Conservation (phyloP, 129 eudicot species). For the Artemisia argyi region DNA sequence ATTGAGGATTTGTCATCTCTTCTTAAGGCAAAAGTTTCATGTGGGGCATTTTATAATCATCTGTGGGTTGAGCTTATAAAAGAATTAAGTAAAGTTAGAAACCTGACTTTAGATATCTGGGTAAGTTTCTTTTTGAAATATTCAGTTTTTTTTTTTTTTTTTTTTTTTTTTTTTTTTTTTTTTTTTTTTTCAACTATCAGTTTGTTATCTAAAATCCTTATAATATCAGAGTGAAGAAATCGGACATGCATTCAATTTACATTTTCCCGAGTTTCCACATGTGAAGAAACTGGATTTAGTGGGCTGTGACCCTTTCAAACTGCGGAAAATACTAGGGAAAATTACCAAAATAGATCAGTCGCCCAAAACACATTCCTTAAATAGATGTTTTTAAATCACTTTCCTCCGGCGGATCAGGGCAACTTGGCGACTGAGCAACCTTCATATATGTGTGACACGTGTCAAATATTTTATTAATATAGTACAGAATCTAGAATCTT, state of each 20-base stretch:
- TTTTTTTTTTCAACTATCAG: not conserved
- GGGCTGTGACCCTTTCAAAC: not conserved
- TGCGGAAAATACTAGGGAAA: not conserved
- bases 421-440: no score
- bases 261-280: slow-evolving; percentile 6
- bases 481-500: no score
- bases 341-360: no score
- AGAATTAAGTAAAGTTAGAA: not conserved
- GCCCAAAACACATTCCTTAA: no score
- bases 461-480: no score
- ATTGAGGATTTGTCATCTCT: slow-evolving; percentile 13
- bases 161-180: not conserved
- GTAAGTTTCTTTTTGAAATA: not conserved
- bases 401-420: no score
- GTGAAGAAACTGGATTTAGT: slow-evolving; percentile 8
- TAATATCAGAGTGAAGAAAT: not conserved
- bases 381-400: no score
- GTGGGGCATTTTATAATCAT: not conserved
- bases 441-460: no score
- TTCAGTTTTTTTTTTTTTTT: not conserved
- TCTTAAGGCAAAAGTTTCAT: not conserved
- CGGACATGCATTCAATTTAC: no score
- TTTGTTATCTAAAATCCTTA: not conserved
- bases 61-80: not conserved
- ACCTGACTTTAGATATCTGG: not conserved